These are phyloP conservation scores for Athelia psychrophila DNA, from an alignment of 1,284 basidiomycete genomes.

Conservation along the genomic window DNA sequence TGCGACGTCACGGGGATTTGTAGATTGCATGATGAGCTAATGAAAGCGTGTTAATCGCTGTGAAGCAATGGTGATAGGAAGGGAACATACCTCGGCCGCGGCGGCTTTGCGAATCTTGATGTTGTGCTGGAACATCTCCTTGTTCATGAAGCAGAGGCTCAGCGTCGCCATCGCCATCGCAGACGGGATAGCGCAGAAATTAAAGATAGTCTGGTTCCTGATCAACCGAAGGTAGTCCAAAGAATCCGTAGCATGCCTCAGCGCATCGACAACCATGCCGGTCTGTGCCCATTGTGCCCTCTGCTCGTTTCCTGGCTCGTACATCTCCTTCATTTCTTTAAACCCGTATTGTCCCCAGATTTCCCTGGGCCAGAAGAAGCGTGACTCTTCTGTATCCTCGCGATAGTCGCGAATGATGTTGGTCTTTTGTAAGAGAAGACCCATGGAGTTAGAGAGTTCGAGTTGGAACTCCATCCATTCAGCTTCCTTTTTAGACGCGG, in stretches of 20 bases:
- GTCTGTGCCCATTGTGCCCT: conserved; percentile 80
- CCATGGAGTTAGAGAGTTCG: conserved; percentile 92
- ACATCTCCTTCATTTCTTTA: conserved; percentile 64
- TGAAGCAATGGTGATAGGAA: neutral
- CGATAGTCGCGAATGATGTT: conserved; percentile 97
- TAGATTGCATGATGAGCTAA: conserved; percentile 87
- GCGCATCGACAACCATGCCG: conserved; percentile 88
- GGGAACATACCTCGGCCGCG: conserved; percentile 68
- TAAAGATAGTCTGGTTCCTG: conserved; percentile 92
- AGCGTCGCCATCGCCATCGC: conserved; percentile 97
- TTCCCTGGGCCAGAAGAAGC: conserved; percentile 95
- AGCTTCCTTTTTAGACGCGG: conserved; percentile 85
- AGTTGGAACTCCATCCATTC: conserved; percentile 79
- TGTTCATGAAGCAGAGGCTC: conserved; percentile 91
- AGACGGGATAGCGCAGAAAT: conserved; percentile 95
- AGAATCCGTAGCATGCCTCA: conserved; percentile 82
- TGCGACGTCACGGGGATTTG: conserved; percentile 91
- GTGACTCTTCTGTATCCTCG: conserved; percentile 85
- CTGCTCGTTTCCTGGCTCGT: conserved; percentile 47
- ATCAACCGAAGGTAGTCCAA: conserved; percentile 90
- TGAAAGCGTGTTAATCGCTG: conserved; percentile 4
- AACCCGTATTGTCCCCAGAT: conserved; percentile 87
- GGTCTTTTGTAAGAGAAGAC: conserved; percentile 96
- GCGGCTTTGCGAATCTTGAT: conserved; percentile 96
- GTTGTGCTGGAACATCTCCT: conserved; percentile 84